Evolutionary conservation across 768 basidiomycete species (phyloP).

Genomic region (Termitomyces sp.): DNA sequence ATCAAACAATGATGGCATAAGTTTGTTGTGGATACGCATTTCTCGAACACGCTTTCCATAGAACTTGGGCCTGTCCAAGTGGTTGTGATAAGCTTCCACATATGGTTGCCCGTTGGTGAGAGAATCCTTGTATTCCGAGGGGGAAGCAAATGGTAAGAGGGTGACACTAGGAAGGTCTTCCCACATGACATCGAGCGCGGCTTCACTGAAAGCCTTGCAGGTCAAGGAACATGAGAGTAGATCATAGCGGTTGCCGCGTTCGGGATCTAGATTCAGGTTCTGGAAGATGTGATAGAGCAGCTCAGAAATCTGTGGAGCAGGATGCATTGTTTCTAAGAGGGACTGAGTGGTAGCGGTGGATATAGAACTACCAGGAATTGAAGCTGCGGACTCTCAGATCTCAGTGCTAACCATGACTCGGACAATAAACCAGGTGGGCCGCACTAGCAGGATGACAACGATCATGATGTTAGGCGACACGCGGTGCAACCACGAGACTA

Average conservation of each 20-base stretch:
- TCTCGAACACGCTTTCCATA: slow-evolving; percentile 9
- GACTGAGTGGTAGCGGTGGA: too few species aligned
- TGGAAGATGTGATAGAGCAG: slow-evolving; percentile 5
- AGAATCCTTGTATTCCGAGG: background rate
- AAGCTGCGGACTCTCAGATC: too few species aligned
- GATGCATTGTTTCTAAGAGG: slow-evolving; percentile 1
- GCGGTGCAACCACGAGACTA: too few species aligned
- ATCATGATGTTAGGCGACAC: too few species aligned
- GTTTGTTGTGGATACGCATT: slow-evolving; percentile 10
- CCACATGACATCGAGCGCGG: slow-evolving; percentile 13
- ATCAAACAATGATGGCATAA: slow-evolving; percentile 2
- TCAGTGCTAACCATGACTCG: too few species aligned
- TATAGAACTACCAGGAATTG: too few species aligned
- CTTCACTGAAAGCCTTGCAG: slow-evolving; percentile 11
- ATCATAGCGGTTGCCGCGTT: background rate
- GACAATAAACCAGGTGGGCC: too few species aligned
- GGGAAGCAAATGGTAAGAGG: slow-evolving; percentile 7
- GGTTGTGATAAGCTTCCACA: background rate
- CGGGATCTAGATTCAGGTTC: background rate
- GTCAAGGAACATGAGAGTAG: slow-evolving; percentile 10
- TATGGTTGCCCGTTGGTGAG: background rate
- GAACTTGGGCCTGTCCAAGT: slow-evolving; percentile 11
- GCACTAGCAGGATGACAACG: too few species aligned
- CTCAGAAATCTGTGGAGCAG: slow-evolving; percentile 9
- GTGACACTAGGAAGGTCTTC: background rate